Percentiles rank a stretch among this genome's conserved stretches.
These are phyloP conservation scores for Punica granatum DNA, from an alignment of 345 rosid genomes.

Conservation along the genomic window DNA sequence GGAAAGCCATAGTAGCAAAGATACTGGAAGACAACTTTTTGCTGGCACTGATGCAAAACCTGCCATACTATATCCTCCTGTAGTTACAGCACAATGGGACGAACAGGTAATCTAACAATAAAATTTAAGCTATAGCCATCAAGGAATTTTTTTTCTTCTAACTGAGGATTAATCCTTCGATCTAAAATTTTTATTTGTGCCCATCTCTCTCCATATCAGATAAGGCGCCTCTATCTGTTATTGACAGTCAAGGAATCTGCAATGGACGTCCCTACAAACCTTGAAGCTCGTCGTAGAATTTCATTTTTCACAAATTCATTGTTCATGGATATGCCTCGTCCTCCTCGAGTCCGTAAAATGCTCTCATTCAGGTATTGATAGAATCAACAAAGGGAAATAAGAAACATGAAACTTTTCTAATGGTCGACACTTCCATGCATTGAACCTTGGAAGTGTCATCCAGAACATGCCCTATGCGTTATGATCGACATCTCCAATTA, in stretches of 20 bases:
- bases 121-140: not conserved
- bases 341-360: constrained; percentile 91
- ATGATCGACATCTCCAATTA: not conserved
- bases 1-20: constrained; percentile 86
- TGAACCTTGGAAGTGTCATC: not conserved
- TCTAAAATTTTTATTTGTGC: not conserved
- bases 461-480: not conserved
- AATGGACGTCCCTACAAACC: constrained; percentile 78
- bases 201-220: constrained; percentile 32
- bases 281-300: constrained; percentile 95
- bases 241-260: constrained; percentile 92
- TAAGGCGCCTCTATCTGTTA: constrained; percentile 85
- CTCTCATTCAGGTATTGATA: constrained; percentile 72
- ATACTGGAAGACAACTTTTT: constrained; percentile 90
- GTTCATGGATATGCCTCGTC: constrained; percentile 96
- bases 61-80: constrained; percentile 81
- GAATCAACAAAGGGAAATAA: not conserved
- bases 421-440: not conserved
- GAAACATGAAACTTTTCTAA: not conserved
- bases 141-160: not conserved
- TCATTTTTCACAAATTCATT: constrained; percentile 87
- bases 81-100: constrained; percentile 71
- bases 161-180: not conserved
- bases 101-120: constrained; percentile 58
- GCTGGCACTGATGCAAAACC: constrained; percentile 85